Percentiles rank a stretch among this genome's conserved stretches.
Conservation (phyloP, 2,329 filamentous ascomycete species). For the Xylariaceae sp. region DNA sequence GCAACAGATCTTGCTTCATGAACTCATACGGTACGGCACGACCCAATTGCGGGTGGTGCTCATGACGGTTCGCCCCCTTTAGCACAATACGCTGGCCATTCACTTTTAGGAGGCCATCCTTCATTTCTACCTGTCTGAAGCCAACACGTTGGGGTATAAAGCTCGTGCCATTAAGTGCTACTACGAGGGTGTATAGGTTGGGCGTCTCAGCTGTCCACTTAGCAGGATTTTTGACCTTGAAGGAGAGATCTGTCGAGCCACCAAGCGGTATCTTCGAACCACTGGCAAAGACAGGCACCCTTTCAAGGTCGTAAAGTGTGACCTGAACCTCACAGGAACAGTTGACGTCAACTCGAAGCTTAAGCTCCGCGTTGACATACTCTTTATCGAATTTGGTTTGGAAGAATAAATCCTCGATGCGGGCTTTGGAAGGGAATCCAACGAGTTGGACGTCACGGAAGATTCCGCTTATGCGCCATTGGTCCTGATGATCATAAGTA, state of each 20-base stretch:
- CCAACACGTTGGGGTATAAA: constrained; percentile 49
- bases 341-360: constrained; percentile 35
- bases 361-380: constrained; percentile 48
- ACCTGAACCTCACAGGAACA: constrained; percentile 12
- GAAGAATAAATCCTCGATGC: constrained; percentile 56
- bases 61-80: constrained; percentile 58
- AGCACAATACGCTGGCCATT: constrained; percentile 56
- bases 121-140: constrained; percentile 57
- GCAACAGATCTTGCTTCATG: constrained; percentile 51
- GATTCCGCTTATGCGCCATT: constrained; percentile 55
- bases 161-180: constrained; percentile 11
- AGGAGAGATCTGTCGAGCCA: constrained; percentile 19
- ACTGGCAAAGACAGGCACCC: constrained; percentile 52
- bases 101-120: constrained; percentile 51
- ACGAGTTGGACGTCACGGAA: constrained; percentile 56
- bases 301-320: constrained; percentile 31
- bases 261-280: constrained; percentile 41
- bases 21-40: constrained; percentile 52
- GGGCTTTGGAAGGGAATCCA: constrained; percentile 46
- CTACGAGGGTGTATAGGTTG: constrained; percentile 45
- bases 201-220: constrained; percentile 63
- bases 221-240: constrained; percentile 40
- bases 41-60: constrained; percentile 55
- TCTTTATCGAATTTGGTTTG: constrained; percentile 49
- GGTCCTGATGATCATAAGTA: constrained; percentile 37